phyloP scores from a whole-genome alignment of 495 filamentous ascomycete species.

The Podospora comata region DNA sequence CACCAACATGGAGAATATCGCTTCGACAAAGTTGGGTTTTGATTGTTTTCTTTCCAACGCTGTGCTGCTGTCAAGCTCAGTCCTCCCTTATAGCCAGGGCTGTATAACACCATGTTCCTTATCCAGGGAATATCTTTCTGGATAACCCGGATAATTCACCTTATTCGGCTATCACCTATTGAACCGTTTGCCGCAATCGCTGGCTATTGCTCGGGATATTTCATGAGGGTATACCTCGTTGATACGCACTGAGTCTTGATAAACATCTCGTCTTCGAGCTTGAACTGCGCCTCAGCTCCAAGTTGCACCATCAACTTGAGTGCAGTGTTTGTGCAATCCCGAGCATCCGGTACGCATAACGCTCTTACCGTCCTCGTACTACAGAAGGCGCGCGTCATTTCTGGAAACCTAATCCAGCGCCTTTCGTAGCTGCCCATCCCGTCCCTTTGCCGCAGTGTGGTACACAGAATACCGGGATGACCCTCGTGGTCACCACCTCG shows the following conservation, averaged over 20 bases:
- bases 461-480: neutral
- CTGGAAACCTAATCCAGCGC: neutral
- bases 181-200: slow-evolving; percentile 13
- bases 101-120: neutral
- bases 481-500: neutral
- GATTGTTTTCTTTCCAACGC: neutral
- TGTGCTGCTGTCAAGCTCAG: neutral
- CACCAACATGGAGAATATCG: neutral
- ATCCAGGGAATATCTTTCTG: neutral
- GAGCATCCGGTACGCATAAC: neutral
- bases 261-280: neutral
- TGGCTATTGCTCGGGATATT: neutral
- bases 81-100: neutral
- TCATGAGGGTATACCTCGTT: neutral
- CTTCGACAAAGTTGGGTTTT: neutral
- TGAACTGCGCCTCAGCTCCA: neutral
- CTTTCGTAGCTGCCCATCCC: neutral
- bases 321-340: neutral
- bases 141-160: slow-evolving; percentile 17
- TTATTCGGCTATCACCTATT: slow-evolving; percentile 22
- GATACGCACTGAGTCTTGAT: neutral
- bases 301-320: neutral
- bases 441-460: neutral
- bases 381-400: neutral
- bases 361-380: neutral